phyloP scores from a whole-genome alignment of 1,284 basidiomycete species.

The Phellopilus nigrolimitatus region DNA sequence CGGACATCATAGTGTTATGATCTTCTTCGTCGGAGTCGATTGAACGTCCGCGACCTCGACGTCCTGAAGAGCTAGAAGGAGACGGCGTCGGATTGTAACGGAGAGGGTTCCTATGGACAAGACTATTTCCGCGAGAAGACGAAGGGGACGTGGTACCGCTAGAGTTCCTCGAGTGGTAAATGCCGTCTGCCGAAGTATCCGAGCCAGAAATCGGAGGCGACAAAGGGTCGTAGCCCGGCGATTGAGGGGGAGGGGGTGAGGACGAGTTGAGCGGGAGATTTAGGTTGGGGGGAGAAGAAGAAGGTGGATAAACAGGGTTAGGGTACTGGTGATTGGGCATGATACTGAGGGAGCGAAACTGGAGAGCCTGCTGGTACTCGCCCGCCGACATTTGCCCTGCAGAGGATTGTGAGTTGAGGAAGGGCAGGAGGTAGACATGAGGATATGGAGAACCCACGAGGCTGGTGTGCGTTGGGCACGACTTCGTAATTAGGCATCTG shows the following conservation, averaged over 20 bases:
- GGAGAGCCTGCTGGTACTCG: slow-evolving; percentile 31
- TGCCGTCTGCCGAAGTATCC: slow-evolving; percentile 74
- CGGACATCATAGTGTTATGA: slow-evolving; percentile 47
- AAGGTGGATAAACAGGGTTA: slow-evolving; percentile 44
- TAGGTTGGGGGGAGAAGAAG: slow-evolving; percentile 46
- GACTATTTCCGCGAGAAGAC: slow-evolving; percentile 64
- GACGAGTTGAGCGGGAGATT: slow-evolving; percentile 39
- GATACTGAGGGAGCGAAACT: slow-evolving; percentile 48
- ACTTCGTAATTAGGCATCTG: slow-evolving; percentile 23
- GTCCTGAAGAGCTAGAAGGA: slow-evolving; percentile 64
- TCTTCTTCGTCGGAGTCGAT: slow-evolving; percentile 77
- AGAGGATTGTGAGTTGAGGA: slow-evolving; percentile 19
- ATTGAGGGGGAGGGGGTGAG: slow-evolving; percentile 63
- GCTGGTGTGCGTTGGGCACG: slow-evolving; percentile 25
- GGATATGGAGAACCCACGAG: slow-evolving; percentile 27
- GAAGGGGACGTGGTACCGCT: slow-evolving; percentile 71
- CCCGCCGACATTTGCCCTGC: slow-evolving; percentile 22
- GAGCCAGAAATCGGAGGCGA: slow-evolving; percentile 80
- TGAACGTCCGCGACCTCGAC: slow-evolving; percentile 57
- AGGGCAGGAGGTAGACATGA: slow-evolving; percentile 23
- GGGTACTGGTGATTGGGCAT: slow-evolving; percentile 44
- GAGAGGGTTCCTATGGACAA: slow-evolving; percentile 64
- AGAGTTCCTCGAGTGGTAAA: slow-evolving; percentile 70
- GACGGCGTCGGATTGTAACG: slow-evolving; percentile 75
- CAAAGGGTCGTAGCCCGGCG: slow-evolving; percentile 74